Evolutionary conservation across 2,329 filamentous ascomycete species (phyloP).

Genomic region (Exophiala calicioides): DNA sequence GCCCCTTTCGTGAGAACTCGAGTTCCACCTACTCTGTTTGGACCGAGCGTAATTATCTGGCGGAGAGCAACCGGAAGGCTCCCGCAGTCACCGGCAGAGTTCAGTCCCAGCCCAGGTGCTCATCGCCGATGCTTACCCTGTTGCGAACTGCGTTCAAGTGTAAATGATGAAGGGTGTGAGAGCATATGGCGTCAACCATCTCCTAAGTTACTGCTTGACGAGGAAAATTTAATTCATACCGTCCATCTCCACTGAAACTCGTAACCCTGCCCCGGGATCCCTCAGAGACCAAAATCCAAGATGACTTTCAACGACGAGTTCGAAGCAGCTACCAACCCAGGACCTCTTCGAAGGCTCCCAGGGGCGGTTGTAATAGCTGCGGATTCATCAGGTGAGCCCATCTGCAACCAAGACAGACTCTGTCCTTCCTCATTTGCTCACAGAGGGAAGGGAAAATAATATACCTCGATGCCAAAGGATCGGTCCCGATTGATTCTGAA

Average conservation of each 20-base stretch:
- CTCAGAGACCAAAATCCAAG: background rate
- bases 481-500: constrained; percentile 13
- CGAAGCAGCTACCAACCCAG: constrained; percentile 36
- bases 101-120: too few relatives aligned
- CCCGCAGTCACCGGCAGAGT: too few relatives aligned
- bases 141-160: too few relatives aligned
- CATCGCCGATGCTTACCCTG: too few relatives aligned
- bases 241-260: background rate
- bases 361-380: constrained; percentile 23
- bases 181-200: too few relatives aligned
- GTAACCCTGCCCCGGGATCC: too few relatives aligned
- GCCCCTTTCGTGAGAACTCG: too few relatives aligned
- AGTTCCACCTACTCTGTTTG: too few relatives aligned
- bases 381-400: constrained; percentile 15
- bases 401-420: background rate
- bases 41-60: too few relatives aligned
- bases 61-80: too few relatives aligned
- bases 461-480: constrained; percentile 15
- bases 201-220: too few relatives aligned
- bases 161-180: too few relatives aligned
- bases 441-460: constrained; percentile 13
- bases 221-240: background rate
- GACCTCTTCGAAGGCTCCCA: constrained; percentile 15
- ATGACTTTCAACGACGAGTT: constrained; percentile 76
- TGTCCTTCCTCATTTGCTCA: background rate